Evolutionary conservation across 106 monocot species (phyloP).

Genomic region (Hemerocallis citrina): DNA sequence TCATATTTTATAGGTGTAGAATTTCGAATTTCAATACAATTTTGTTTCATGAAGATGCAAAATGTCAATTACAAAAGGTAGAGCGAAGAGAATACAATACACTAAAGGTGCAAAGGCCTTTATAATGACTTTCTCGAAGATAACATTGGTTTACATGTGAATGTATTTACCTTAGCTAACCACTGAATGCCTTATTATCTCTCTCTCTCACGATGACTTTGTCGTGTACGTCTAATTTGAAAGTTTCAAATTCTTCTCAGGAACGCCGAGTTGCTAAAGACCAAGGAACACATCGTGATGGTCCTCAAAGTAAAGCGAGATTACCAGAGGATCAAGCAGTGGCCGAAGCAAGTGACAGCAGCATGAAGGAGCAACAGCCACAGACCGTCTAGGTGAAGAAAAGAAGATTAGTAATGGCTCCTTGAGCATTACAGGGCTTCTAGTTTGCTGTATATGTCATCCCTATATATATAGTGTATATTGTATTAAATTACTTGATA

Average conservation of each 20-base stretch:
- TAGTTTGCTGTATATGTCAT: constrained; percentile 1
- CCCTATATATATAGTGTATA: constrained; percentile 1
- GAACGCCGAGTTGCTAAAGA: constrained; percentile 32
- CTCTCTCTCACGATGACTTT: no score
- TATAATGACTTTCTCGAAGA: no score
- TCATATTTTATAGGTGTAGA: no score
- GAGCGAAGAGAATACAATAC: no score
- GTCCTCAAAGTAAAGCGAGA: constrained; percentile 22
- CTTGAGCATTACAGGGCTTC: not conserved
- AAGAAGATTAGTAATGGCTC: constrained; percentile 10
- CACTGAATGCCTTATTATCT: no score
- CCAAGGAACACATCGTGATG: constrained; percentile 16
- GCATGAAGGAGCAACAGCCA: constrained; percentile 16
- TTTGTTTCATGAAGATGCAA: no score
- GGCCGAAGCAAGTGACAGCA: constrained; percentile 24
- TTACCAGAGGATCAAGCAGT: constrained; percentile 16
- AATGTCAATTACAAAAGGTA: no score
- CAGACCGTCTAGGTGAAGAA: constrained; percentile 17
- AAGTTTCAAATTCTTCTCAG: constrained; percentile 25
- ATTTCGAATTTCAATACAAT: no score
- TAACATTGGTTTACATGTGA: not conserved
- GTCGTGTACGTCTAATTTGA: no score
- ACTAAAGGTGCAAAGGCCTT: no score
- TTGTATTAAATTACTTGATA: not conserved
- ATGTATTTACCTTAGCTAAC: not conserved